Evolutionary conservation across 2,329 filamentous ascomycete genomes (phyloP).

Genomic region (Aspergillus sp.): DNA sequence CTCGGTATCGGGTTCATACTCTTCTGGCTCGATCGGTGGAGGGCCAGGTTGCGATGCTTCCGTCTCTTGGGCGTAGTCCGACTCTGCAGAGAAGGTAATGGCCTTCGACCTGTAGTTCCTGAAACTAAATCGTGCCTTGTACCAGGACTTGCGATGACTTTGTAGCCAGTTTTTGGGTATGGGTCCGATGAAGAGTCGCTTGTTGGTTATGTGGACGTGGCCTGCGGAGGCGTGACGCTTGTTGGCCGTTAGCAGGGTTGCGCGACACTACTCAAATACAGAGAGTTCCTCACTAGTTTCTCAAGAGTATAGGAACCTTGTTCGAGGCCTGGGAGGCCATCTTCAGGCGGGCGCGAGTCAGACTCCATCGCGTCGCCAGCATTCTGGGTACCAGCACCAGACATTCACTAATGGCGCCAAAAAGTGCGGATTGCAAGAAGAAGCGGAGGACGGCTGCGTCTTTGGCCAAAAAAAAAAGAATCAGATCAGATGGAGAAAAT

Average conservation of each 20-base stretch:
- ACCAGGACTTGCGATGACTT: constrained; percentile 64
- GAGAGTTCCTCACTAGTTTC: constrained; percentile 47
- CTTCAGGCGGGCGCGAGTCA: constrained; percentile 20
- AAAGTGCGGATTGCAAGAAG: not conserved
- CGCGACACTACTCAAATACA: not conserved
- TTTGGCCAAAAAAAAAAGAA: not conserved
- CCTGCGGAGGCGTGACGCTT: constrained; percentile 61
- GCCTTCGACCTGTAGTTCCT: constrained; percentile 48
- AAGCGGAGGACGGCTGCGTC: not conserved
- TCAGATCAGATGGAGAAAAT: not conserved
- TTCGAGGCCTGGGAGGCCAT: constrained; percentile 39
- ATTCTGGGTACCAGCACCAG: constrained; percentile 17
- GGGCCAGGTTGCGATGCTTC: constrained; percentile 13
- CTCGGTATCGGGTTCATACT: constrained; percentile 17
- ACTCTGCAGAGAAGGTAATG: constrained; percentile 54
- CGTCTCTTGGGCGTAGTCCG: constrained; percentile 43
- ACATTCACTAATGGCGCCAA: not conserved
- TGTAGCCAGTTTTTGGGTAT: constrained; percentile 66
- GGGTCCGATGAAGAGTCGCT: constrained; percentile 65
- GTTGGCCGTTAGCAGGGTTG: constrained; percentile 7
- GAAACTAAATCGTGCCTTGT: constrained; percentile 47
- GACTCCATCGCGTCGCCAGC: constrained; percentile 21
- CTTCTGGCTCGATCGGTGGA: constrained; percentile 19
- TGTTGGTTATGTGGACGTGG: constrained; percentile 62
- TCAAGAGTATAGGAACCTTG: constrained; percentile 55